Base-by-base conservation (phyloP, 1,284 basidiomycete species). In the Paramarasmius palmivorus region DNA sequence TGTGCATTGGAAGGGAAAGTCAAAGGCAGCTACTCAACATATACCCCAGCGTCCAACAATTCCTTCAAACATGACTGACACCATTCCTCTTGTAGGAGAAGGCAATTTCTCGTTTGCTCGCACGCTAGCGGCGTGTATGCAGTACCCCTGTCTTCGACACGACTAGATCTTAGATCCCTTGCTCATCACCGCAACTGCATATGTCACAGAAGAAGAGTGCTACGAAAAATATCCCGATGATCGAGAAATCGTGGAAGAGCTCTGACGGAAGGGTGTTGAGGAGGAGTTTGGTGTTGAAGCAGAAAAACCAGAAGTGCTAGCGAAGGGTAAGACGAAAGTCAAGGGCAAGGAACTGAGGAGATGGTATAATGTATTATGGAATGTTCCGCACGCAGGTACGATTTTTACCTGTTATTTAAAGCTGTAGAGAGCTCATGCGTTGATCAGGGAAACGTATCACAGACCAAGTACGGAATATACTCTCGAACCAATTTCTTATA, bases 361-460 rank as follows among this genome's bases (percentile, higher is more conserved):
- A 57, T 88, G 91, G 82, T 88, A 94, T 75, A 77, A 83, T 70
- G 83, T 98, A 54, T 86, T 93, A 20, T 98, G 94, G 85, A 98
- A 98, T 67, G 99, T 98, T 64, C 96, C 96, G 49, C 96, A 99
- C 75, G 90, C 90, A 62, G 95, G 95, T 89, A 64, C 63, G 82
- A 72, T 34, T 35, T 47, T 19, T 22, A 53, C 42, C 15, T 25
- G 25, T 10, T 26, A n/a, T 22, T 25, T 49, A n/a, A 38, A 42
- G 20, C 19, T 7, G 29, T 52, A 56, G 46, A 22, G 51, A 34
- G 52, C 25, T 57, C n/a, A n/a, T n/a, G n/a, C 53, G 53, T 34
- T 54, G 2, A 57, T n/a, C n/a, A 95, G 94, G 94, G 25, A 92
- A 90, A 60, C 93, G 95, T 0, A 96, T 98, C 61, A 86, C 92